These are phyloP conservation scores for Melastoma candidum DNA, from an alignment of 441 rosid species.

Conservation along the genomic window DNA sequence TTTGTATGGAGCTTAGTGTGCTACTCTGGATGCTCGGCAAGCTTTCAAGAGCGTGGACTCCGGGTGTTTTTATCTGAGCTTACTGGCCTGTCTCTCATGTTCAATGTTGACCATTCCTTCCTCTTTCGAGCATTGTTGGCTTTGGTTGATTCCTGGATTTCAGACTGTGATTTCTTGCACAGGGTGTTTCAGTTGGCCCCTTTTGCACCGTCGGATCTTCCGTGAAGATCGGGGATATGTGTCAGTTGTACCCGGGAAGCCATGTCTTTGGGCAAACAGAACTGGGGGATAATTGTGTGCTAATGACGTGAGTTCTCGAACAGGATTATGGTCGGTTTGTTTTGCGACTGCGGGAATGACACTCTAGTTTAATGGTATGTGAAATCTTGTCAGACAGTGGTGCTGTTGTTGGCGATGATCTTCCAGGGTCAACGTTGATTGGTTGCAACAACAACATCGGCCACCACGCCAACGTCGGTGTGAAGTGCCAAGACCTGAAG, in stretches of 20 bases:
- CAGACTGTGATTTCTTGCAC: neutral
- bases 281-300: conserved; percentile 58
- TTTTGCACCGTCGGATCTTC: conserved; percentile 72
- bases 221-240: conserved; percentile 63
- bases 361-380: conserved; percentile 14
- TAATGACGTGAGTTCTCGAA: conserved; percentile 57
- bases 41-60: too few relatives aligned
- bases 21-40: too few relatives aligned
- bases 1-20: too few relatives aligned
- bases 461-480: conserved; percentile 75
- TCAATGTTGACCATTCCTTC: too few relatives aligned
- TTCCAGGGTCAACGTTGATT: conserved; percentile 59
- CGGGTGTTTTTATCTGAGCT: too few relatives aligned
- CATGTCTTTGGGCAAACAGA: conserved; percentile 73
- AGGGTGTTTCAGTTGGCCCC: conserved; percentile 83
- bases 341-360: conserved; percentile 1
- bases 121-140: too few relatives aligned
- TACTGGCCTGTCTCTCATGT: too few relatives aligned
- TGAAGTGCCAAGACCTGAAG: conserved; percentile 91
- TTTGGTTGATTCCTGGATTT: too few relatives aligned
- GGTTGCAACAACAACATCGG: conserved; percentile 74
- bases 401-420: conserved; percentile 82
- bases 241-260: conserved; percentile 63
- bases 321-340: neutral
- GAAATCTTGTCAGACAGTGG: conserved; percentile 57